phyloP scores from a whole-genome alignment of 176 grass and related monocot species.

The Oryza coarctata region DNA sequence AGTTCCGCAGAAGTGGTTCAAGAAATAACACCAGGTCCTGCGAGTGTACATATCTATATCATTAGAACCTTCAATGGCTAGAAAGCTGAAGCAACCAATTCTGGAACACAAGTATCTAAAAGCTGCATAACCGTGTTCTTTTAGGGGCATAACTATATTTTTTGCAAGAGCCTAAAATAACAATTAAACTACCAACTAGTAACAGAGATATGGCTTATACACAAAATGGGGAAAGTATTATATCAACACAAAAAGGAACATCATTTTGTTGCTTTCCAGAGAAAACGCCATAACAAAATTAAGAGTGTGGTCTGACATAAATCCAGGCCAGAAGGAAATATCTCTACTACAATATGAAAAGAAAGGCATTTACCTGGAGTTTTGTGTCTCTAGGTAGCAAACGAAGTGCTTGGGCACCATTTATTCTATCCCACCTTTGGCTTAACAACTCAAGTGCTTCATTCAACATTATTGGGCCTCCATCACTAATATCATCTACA shows the following conservation, averaged over 20 bases:
- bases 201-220: background rate
- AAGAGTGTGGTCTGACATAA: background rate
- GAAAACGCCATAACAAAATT: background rate
- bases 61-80: constrained; percentile 26
- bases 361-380: constrained; percentile 64
- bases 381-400: constrained; percentile 95
- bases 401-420: constrained; percentile 93
- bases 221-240: background rate
- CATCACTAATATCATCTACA: constrained; percentile 75
- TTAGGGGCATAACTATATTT: background rate
- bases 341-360: constrained; percentile 1
- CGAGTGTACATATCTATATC: constrained; percentile 26
- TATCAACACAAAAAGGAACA: background rate
- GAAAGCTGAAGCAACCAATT: constrained; percentile 33
- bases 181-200: background rate
- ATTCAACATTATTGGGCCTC: constrained; percentile 89
- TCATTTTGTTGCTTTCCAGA: constrained; percentile 1
- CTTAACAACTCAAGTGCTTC: constrained; percentile 90
- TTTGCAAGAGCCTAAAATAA: background rate
- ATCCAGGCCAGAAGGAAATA: constrained; percentile 21
- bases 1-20: constrained; percentile 85
- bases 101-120: background rate
- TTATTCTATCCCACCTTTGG: constrained; percentile 96
- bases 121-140: background rate
- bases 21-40: constrained; percentile 94